These are phyloP conservation scores for Lyophyllum decastes DNA, from an alignment of 768 basidiomycete genomes.

Conservation along the genomic window DNA sequence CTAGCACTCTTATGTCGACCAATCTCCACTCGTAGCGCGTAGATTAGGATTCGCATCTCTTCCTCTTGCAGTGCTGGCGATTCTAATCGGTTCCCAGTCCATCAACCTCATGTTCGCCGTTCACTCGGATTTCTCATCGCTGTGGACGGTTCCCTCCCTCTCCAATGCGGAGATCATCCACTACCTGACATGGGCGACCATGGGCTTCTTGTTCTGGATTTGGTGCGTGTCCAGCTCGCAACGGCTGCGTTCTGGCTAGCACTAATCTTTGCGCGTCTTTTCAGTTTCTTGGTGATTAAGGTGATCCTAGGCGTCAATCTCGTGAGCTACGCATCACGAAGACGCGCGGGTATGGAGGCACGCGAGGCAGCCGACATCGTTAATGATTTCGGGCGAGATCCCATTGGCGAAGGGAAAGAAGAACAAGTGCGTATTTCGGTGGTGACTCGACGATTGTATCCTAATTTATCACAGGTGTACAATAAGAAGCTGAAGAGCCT, in stretches of 20 bases:
- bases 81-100: constrained; percentile 77
- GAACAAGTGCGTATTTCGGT: constrained; percentile 60
- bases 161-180: constrained; percentile 52
- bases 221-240: constrained; percentile 57
- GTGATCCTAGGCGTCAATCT: constrained; percentile 90
- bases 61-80: constrained; percentile 82
- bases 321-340: constrained; percentile 76
- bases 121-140: constrained; percentile 41
- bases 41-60: constrained; percentile 92
- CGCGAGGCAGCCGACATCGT: constrained; percentile 73
- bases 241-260: neutral
- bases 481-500: constrained; percentile 78
- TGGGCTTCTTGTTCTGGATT: constrained; percentile 76
- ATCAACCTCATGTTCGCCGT: constrained; percentile 58
- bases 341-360: constrained; percentile 77
- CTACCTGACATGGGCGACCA: constrained; percentile 63
- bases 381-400: constrained; percentile 88
- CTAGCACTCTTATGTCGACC: constrained; percentile 90
- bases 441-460: too few relatives aligned
- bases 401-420: constrained; percentile 87
- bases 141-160: constrained; percentile 45
- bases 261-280: neutral
- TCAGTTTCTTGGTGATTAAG: constrained; percentile 85
- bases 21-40: constrained; percentile 91
- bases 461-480: constrained; percentile 55